phyloP scores from a whole-genome alignment of 2,329 filamentous ascomycete genomes.

The Endothia cerciana region DNA sequence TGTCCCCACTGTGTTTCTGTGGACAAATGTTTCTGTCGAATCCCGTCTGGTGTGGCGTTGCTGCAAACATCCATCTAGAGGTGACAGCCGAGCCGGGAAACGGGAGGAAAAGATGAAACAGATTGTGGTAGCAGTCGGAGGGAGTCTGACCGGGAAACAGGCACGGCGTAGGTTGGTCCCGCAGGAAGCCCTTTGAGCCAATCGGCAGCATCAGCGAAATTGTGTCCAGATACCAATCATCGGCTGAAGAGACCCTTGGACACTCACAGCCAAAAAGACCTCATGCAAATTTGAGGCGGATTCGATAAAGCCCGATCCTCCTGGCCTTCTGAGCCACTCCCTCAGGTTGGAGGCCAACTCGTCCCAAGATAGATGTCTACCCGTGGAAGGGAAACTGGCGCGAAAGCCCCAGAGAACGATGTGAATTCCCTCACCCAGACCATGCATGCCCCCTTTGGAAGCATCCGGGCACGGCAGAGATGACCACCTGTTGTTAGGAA shows the following conservation, averaged over 20 bases:
- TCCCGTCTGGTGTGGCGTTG: not conserved
- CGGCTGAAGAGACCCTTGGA: not conserved
- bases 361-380: not conserved
- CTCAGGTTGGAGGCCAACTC: not conserved
- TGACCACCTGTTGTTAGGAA: no score
- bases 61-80: not conserved
- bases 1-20: not conserved
- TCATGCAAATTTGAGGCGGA: not conserved
- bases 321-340: not conserved
- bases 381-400: not conserved
- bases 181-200: not conserved
- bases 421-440: no score
- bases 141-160: not conserved
- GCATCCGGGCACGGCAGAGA: no score
- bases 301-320: not conserved
- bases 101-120: slow-evolving; percentile 11
- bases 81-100: not conserved
- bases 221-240: not conserved
- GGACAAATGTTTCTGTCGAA: not conserved
- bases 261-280: not conserved
- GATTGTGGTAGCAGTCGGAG: not conserved
- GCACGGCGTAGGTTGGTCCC: not conserved
- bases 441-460: no score
- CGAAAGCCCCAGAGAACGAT: no score
- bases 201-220: slow-evolving; percentile 16